A percentile compares a stretch with the other conserved stretches of the same genome.
Evolutionary conservation across 257 asterid species (phyloP).

Genomic region (Cinchona pubescens): DNA sequence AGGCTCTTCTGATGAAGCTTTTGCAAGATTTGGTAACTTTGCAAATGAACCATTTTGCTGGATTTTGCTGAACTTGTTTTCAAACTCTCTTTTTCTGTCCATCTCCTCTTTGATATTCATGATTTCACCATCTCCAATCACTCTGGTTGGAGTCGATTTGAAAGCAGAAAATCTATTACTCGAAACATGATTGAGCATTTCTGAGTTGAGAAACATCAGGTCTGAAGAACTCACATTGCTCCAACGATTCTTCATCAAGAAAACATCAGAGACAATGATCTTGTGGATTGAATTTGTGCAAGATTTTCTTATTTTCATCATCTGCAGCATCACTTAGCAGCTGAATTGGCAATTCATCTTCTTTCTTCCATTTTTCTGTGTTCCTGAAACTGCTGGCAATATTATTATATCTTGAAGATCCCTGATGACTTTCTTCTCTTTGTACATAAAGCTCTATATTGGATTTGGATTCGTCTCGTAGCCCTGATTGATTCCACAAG

Average conservation of each 20-base stretch:
- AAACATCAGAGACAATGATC: slow-evolving; percentile 50
- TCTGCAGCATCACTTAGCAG: slow-evolving; percentile 11
- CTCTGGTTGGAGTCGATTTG: slow-evolving; percentile 9
- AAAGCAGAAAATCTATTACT: slow-evolving; percentile 25
- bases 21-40: slow-evolving; percentile 2
- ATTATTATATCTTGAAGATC: slow-evolving; percentile 32
- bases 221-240: slow-evolving; percentile 64
- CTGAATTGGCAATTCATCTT: slow-evolving; percentile 28
- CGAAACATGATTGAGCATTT: slow-evolving; percentile 39
- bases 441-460: slow-evolving; percentile 27
- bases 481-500: slow-evolving; percentile 20
- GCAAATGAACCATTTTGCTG: slow-evolving; percentile 23
- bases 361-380: slow-evolving; percentile 1
- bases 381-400: slow-evolving; percentile 29
- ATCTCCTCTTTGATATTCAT: slow-evolving; percentile 29
- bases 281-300: slow-evolving; percentile 50
- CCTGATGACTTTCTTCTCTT: slow-evolving; percentile 24
- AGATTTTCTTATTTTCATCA: slow-evolving; percentile 2
- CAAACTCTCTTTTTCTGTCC: slow-evolving; percentile 29
- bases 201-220: slow-evolving; percentile 50
- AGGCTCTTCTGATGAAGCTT: slow-evolving; percentile 8
- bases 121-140: slow-evolving; percentile 10
- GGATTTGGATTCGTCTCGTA: slow-evolving; percentile 26
- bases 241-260: slow-evolving; percentile 57
- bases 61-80: slow-evolving; percentile 31